These are phyloP conservation scores for Candida schatavii DNA, from an alignment of 805 yeast species.

Conservation along the genomic window DNA sequence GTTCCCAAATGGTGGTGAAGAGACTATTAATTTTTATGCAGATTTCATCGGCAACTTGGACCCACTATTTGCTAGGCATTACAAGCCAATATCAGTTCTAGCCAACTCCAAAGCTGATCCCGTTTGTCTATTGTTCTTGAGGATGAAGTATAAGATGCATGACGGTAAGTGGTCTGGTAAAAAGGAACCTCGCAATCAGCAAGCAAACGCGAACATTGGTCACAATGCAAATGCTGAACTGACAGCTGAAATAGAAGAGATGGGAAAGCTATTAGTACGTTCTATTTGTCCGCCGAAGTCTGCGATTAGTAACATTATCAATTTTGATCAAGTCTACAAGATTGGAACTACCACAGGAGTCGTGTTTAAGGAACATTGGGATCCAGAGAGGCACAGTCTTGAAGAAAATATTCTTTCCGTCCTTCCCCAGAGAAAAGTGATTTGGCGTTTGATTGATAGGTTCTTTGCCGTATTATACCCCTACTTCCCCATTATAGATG, in stretches of 20 bases:
- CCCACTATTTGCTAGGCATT: not conserved
- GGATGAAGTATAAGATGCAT: not conserved
- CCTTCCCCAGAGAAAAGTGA: constrained; percentile 49
- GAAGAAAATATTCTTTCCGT: constrained; percentile 14
- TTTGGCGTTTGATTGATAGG: constrained; percentile 52
- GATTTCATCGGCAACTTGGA: not conserved
- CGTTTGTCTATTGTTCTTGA: not conserved
- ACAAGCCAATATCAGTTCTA: constrained; percentile 1
- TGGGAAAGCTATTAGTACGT: too few species aligned
- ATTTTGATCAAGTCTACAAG: not conserved
- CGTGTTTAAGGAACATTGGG: not conserved
- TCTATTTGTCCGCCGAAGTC: not conserved
- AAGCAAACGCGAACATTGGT: not conserved
- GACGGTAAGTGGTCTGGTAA: not conserved
- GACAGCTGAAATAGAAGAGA: too few species aligned
- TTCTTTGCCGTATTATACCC: constrained; percentile 58
- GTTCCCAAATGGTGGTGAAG: not conserved
- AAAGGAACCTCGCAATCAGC: not conserved
- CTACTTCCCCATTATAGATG: constrained; percentile 62
- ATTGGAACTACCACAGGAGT: not conserved
- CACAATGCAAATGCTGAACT: too few species aligned
- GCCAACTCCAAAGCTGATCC: constrained; percentile 1
- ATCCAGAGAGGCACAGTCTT: not conserved
- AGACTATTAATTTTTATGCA: not conserved
- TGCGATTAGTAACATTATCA: not conserved